Evolutionary conservation across 2,329 filamentous ascomycete genomes (phyloP).

Genomic region (Phialophora tarda): DNA sequence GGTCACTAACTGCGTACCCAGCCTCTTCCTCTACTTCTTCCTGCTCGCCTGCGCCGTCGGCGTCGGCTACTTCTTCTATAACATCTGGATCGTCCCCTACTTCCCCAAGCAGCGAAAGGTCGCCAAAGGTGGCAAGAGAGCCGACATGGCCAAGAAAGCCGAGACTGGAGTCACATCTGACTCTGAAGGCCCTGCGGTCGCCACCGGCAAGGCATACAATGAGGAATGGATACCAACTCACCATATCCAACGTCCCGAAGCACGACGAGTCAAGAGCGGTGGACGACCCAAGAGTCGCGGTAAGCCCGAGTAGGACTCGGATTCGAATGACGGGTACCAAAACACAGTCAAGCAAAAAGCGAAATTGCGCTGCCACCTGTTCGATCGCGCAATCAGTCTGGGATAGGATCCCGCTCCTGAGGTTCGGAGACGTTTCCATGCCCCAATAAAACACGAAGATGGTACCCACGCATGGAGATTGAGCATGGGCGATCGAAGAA

Average conservation of each 20-base stretch:
- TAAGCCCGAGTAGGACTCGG: slow-evolving; percentile 38
- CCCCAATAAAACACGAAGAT: not conserved
- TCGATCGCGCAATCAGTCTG: not conserved
- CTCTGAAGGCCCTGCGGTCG: slow-evolving; percentile 71
- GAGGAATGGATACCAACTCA: slow-evolving; percentile 91
- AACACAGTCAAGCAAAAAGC: not conserved
- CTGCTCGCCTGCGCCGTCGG: slow-evolving; percentile 78
- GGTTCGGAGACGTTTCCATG: not conserved
- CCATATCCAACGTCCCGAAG: slow-evolving; percentile 85
- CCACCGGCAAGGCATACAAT: slow-evolving; percentile 78
- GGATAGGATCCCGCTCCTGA: not conserved
- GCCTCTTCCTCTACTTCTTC: slow-evolving; percentile 97
- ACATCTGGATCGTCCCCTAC: slow-evolving; percentile 93
- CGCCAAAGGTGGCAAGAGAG: slow-evolving; percentile 56
- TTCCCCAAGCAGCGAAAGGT: slow-evolving; percentile 71
- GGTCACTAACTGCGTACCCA: slow-evolving; percentile 47
- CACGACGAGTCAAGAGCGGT: slow-evolving; percentile 63
- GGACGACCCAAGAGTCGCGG: slow-evolving; percentile 49
- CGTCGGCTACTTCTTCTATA: slow-evolving; percentile 95
- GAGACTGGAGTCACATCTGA: slow-evolving; percentile 69
- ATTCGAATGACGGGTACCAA: not conserved
- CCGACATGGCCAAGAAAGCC: slow-evolving; percentile 63
- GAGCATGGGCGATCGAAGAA: not conserved
- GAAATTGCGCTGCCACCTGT: not conserved
- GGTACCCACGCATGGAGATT: not conserved